phyloP scores from a whole-genome alignment of 805 yeast genomes.

The Lipomyces lipofer region DNA sequence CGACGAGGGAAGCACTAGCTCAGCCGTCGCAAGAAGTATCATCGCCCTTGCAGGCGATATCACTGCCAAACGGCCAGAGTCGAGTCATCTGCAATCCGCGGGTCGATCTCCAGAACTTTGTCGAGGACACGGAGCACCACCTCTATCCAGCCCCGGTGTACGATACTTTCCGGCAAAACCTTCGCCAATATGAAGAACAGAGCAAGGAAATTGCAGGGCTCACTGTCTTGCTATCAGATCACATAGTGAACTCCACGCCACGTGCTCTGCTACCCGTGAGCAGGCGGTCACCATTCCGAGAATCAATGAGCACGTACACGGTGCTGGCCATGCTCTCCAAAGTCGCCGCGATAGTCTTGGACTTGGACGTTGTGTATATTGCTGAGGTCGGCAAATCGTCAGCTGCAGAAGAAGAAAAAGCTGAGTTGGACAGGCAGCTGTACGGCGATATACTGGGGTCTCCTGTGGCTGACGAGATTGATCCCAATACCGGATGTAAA shows the following conservation, averaged over 20 bases:
- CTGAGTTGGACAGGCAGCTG: not conserved
- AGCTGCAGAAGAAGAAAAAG: constrained; percentile 1
- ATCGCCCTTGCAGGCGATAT: not conserved
- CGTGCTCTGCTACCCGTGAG: not conserved
- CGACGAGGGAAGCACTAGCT: not conserved
- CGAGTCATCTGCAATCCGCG: no score
- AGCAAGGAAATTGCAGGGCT: not conserved
- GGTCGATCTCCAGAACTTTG: no score
- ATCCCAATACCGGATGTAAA: not conserved
- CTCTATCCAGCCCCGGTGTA: no score
- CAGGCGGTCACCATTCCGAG: not conserved
- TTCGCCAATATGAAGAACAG: not conserved
- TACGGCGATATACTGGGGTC: constrained; percentile 11
- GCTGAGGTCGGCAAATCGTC: constrained; percentile 5
- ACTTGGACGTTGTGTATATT: constrained; percentile 7
- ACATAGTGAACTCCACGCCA: not conserved
- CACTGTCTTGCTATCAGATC: not conserved
- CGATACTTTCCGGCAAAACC: not conserved
- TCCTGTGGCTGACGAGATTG: not conserved
- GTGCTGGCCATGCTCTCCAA: constrained; percentile 12
- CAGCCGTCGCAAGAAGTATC: no score
- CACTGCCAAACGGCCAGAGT: not conserved
- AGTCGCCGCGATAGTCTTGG: constrained; percentile 6
- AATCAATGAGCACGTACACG: not conserved
- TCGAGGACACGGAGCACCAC: no score